phyloP scores from a whole-genome alignment of 768 basidiomycete genomes.

The Hemileccinum rubropunctum region DNA sequence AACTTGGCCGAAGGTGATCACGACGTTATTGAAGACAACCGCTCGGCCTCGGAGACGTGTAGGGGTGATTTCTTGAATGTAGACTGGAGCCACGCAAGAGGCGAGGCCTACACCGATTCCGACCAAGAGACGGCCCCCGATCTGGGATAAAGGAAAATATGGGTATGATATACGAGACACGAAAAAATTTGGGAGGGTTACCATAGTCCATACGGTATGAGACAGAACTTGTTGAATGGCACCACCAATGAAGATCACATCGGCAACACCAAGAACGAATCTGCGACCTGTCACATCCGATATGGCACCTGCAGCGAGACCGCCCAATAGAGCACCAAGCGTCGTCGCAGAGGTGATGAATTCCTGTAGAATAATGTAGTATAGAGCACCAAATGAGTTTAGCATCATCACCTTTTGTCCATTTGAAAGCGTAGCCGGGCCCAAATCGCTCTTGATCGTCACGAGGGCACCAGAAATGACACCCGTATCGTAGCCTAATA shows the following conservation, averaged over 20 bases:
- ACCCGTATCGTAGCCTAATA: conserved; percentile 74
- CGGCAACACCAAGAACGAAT: conserved; percentile 62
- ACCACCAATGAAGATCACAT: conserved; percentile 72
- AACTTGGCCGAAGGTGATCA: conserved; percentile 79
- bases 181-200: conserved; percentile 18
- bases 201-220: conserved; percentile 71
- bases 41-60: conserved; percentile 71
- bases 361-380: conserved; percentile 44
- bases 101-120: conserved; percentile 75
- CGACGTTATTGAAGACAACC: conserved; percentile 82
- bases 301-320: conserved; percentile 62
- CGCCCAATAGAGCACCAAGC: conserved; percentile 73
- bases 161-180: neutral
- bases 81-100: conserved; percentile 75
- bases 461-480: conserved; percentile 79
- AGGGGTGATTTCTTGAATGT: conserved; percentile 81
- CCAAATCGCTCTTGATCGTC: conserved; percentile 65
- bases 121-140: conserved; percentile 71
- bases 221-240: conserved; percentile 70
- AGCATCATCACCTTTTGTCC: conserved; percentile 54
- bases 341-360: conserved; percentile 80
- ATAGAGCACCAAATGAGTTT: neutral
- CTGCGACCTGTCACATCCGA: conserved; percentile 72
- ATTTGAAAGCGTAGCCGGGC: conserved; percentile 52
- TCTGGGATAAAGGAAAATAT: conserved; percentile 32